A percentile compares a stretch with the other conserved stretches of the same genome.
Conservation (phyloP, 192 early-diverging fungal species). For the Rhizophagus sp. region DNA sequence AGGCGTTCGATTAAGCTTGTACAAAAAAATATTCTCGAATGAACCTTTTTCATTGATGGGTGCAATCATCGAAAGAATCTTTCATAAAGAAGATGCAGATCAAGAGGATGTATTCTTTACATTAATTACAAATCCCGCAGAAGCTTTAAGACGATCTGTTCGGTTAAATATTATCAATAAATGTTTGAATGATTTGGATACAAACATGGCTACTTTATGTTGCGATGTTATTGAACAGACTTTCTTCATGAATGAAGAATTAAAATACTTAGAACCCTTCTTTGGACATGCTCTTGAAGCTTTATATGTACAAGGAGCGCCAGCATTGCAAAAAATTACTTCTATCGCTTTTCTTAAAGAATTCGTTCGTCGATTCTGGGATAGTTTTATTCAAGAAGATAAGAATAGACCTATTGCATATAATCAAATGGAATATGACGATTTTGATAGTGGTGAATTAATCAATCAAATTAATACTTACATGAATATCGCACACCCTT, state of each 20-base stretch:
- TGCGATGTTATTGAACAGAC: conserved; percentile 27
- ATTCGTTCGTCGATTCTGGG: conserved; percentile 28
- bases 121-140: not conserved
- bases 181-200: conserved; percentile 7
- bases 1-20: not conserved
- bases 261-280: not conserved
- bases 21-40: conserved; percentile 15
- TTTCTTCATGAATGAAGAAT: conserved; percentile 6
- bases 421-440: not conserved
- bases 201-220: conserved; percentile 10
- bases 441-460: not conserved
- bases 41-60: conserved; percentile 4
- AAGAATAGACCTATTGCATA: not conserved
- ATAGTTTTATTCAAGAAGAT: not conserved
- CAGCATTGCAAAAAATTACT: conserved; percentile 23
- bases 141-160: not conserved
- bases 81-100: not conserved
- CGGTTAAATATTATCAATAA: conserved; percentile 22
- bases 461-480: not conserved
- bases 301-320: not conserved
- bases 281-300: not conserved
- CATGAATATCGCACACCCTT: not conserved
- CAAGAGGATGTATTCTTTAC: not conserved
- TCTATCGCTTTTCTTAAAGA: conserved; percentile 28
- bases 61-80: conserved; percentile 4